Base-by-base conservation (phyloP, 2,329 filamentous ascomycete species). In the Cryoendolithus antarcticus region DNA sequence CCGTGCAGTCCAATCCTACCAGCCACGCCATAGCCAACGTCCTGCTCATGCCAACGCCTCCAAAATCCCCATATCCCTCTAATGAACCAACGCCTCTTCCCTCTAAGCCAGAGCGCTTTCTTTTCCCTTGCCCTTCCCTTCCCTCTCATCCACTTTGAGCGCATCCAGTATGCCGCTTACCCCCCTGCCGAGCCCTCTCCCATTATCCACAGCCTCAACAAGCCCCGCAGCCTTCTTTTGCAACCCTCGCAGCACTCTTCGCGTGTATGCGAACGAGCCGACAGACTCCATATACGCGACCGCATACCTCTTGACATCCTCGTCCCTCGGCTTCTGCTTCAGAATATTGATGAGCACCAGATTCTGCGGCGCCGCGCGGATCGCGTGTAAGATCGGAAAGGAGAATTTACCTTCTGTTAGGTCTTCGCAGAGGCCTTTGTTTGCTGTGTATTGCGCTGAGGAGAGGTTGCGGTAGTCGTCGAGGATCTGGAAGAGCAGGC, bases 331-430 rank as follows among this genome's bases (percentile, higher is more conserved):
- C 63, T 86, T 89, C 62, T 95, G 88, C 62, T 85, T 85, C 32
- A 96, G 69, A 40, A 96, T 95, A 56, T 91, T 94, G 60, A 95
- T 74, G 40, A 98, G 73, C 54, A 93, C 80, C 49, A 82, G 69
- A 56, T 86, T 83, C 24, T 66, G 63, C 11, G 75, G 83, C 56
- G 86, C 75, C 43, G 80, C 65, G 45, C 84, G 82, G 50, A 96
- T 93, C 59, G 82, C 82, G 65, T 96, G 89, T 54, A 96, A 94
- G 53, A 96, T 80, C 31, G 88, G 86, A 58, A 95, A 95, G 19
- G 82, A 89, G 66, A 95, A 95, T 70, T 96, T 96, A 47, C 89
- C 89, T 65, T 96, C 91, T 1, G 86, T 95, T 52, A 96, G 65
- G 62, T 96, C 91, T 66, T 96, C 89, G 61, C 85, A 93, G 50